phyloP scores from a whole-genome alignment of 345 rosid species.

The Brassica juncea region DNA sequence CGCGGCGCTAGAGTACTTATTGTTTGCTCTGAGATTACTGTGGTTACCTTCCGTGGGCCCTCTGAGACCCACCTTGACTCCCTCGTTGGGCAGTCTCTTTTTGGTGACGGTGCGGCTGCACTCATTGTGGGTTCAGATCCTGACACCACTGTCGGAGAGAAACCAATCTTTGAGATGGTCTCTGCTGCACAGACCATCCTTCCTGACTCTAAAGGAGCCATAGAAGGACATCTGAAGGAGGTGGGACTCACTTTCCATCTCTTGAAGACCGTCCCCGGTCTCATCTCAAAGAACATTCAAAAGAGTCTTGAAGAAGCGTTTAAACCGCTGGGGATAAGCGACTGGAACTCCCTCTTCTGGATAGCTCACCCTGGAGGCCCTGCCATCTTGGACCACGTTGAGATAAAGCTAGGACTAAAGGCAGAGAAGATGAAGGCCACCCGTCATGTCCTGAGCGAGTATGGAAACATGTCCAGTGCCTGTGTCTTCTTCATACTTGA shows the following conservation, averaged over 20 bases:
- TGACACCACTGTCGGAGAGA: not conserved
- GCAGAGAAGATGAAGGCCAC: conserved; percentile 59
- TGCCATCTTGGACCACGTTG: conserved; percentile 59
- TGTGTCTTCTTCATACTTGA: conserved; percentile 46
- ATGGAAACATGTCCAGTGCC: conserved; percentile 59
- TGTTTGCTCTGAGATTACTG: conserved; percentile 76
- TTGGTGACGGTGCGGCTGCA: conserved; percentile 74
- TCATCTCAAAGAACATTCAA: not conserved
- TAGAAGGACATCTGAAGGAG: not conserved
- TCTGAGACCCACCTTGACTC: conserved; percentile 60
- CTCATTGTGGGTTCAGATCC: conserved; percentile 69
- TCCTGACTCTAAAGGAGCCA: not conserved
- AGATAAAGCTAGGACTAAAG: conserved; percentile 52
- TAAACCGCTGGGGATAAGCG: conserved; percentile 61
- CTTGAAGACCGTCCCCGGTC: not conserved
- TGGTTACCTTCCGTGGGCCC: conserved; percentile 76
- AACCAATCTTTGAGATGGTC: not conserved
- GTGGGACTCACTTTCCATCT: not conserved
- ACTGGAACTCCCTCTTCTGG: conserved; percentile 84
- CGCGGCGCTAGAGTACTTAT: conserved; percentile 74
- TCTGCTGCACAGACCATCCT: not conserved
- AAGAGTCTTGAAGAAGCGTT: conserved; percentile 58
- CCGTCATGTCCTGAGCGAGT: conserved; percentile 59
- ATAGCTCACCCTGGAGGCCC: conserved; percentile 82
- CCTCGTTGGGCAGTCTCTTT: conserved; percentile 68